Evolutionary conservation across 768 basidiomycete genomes (phyloP).

Genomic region (Dacryopinax primogenitus): DNA sequence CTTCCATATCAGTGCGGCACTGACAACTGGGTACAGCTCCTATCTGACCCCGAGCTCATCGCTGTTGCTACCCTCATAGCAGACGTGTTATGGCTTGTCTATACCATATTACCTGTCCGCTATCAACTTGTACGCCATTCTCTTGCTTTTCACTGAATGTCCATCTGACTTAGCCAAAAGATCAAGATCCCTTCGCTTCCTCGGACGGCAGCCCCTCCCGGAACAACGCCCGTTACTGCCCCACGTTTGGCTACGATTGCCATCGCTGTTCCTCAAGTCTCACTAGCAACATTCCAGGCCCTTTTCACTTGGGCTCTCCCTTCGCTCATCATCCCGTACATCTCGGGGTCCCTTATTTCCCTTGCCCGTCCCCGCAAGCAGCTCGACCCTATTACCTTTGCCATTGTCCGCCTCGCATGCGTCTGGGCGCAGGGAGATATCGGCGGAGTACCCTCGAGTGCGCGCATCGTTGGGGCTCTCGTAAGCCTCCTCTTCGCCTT

Average conservation of each 20-base stretch:
- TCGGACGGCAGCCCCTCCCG: neutral
- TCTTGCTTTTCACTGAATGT: neutral
- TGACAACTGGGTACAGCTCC: neutral
- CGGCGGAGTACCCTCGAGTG: neutral
- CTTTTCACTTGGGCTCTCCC: slow-evolving; percentile 4
- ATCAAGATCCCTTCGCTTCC: neutral
- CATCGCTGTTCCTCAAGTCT: neutral
- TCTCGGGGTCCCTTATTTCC: neutral
- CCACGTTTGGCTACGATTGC: neutral
- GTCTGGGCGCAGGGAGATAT: neutral
- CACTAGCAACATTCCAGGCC: neutral
- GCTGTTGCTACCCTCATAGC: neutral
- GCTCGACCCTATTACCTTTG: neutral
- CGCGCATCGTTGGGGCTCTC: neutral
- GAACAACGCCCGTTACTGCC: neutral
- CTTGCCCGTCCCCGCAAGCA: neutral
- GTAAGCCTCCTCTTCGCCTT: slow-evolving; percentile 3
- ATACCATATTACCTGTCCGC: neutral
- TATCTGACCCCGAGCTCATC: neutral
- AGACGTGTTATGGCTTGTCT: neutral
- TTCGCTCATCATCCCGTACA: slow-evolving; percentile 3
- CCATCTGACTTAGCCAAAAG: neutral
- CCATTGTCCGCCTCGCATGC: neutral
- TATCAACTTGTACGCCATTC: neutral
- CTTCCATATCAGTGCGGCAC: neutral